phyloP scores from a whole-genome alignment of 169 alveolate species.

The Eimeria praecox region DNA sequence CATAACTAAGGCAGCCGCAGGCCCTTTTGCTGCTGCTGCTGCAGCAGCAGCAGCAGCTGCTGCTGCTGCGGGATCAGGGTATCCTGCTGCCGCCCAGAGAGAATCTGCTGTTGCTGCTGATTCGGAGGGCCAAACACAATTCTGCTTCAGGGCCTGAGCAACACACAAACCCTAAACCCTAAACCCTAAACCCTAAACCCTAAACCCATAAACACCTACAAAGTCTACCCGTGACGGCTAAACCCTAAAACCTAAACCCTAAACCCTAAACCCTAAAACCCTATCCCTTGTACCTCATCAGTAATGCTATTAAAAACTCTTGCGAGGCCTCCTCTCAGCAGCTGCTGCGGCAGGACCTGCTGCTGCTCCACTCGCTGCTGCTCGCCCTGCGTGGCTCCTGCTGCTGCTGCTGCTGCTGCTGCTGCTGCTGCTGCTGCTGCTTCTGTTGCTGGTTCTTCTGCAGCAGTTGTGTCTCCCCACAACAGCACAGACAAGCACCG shows the following conservation, averaged over 20 bases:
- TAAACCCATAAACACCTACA: too few species aligned
- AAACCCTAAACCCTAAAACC: neutral
- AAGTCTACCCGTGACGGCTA: too few species aligned
- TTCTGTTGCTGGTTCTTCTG: neutral
- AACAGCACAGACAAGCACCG: slow-evolving; percentile 3
- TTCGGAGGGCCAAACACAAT: slow-evolving; percentile 1
- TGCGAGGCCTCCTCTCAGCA: slow-evolving; percentile 23
- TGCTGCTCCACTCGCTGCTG: slow-evolving; percentile 14
- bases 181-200: slow-evolving; percentile 37
- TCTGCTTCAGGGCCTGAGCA: neutral
- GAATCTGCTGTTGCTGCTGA: slow-evolving; percentile 13
- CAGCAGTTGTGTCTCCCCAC: slow-evolving; percentile 13
- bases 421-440: neutral
- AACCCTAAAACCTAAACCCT: neutral
- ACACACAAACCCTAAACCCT: neutral
- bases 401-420: neutral
- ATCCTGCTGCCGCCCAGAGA: neutral
- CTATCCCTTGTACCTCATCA: slow-evolving; percentile 13
- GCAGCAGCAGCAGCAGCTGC: neutral
- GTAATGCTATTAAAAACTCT: neutral
- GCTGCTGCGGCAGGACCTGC: slow-evolving; percentile 2
- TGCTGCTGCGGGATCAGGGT: slow-evolving; percentile 1
- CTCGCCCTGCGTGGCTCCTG: neutral
- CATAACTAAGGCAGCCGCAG: neutral
- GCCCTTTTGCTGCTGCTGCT: slow-evolving; percentile 16